Evolutionary conservation across 139 green algal species (phyloP), one percentile per base, ranked within the genome.

Genomic region (Ettlia oleoabundans): DNA sequence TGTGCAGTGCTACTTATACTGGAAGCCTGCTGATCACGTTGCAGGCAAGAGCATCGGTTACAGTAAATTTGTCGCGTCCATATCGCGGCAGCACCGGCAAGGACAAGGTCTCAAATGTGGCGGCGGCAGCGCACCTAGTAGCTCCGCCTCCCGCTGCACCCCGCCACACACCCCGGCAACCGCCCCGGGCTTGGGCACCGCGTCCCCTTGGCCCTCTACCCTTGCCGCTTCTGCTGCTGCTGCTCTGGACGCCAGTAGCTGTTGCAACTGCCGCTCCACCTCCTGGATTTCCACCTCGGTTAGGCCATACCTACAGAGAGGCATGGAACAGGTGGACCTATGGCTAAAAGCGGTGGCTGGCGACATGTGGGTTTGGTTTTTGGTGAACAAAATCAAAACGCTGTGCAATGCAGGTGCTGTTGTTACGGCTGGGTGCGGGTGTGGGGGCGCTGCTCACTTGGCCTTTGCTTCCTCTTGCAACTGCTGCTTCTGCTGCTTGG

Each of bases 401-500:
- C n/a, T 28, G 19, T 19, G 58, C 38, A 67, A 21, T 19, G 7
- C 26, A 37, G 55, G 1, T 63, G 28, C 1, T 38, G 55, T 22
- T n/a, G 35, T 7, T 37, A 70, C n/a, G 30, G 63, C n/a, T 1
- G 10, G 2, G 10, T 28, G 24, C n/a, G 64, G 32, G 8, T n/a
- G 7, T 4, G 8, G 7, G 63, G 24, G 3, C 35, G 33, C 41
- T 35, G 35, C 90, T 86, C 65, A 93, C 89, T 87, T 91, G 22
- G 81, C 70, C 35, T 84, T 81, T 1, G 90, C 88, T 62, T 94
- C 87, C 61, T 87, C 74, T 55, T 93, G 86, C 81, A 92, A 82
- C 68, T 88, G 52, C 37, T 88, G 84, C 69, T 90, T 92, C 87
- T 92, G 90, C 67, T 93, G 85, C 74, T 91, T 92, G 19, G 91